Percentiles rank a stretch among this genome's conserved stretches.
These are phyloP conservation scores for Neurospora sp. DNA, from an alignment of 495 filamentous ascomycete genomes.

Conservation along the genomic window DNA sequence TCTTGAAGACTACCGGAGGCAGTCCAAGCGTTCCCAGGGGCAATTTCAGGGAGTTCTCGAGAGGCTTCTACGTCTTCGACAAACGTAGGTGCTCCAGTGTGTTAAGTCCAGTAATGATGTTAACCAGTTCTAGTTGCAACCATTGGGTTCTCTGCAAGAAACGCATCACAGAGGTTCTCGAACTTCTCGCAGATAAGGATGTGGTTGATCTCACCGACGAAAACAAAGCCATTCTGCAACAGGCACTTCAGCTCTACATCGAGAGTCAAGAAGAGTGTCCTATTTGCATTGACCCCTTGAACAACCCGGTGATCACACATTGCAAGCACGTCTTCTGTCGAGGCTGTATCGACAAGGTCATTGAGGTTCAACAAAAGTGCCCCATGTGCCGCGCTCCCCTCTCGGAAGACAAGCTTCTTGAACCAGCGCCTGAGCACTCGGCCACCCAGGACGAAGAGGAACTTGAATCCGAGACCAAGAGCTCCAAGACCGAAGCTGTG, in stretches of 20 bases:
- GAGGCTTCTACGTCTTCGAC: constrained; percentile 72
- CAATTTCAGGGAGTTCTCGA: constrained; percentile 59
- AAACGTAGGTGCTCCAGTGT: constrained; percentile 35
- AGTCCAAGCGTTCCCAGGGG: constrained; percentile 25
- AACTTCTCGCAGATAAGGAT: constrained; percentile 53
- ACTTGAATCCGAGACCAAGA: constrained; percentile 54
- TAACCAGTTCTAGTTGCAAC: constrained; percentile 41
- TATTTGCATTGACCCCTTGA: constrained; percentile 67
- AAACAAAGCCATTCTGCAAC: constrained; percentile 63
- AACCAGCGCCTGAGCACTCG: constrained; percentile 48
- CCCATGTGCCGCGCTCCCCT: constrained; percentile 80
- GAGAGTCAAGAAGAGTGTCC: constrained; percentile 77
- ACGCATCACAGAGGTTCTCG: constrained; percentile 59
- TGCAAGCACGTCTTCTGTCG: constrained; percentile 79
- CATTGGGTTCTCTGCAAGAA: constrained; percentile 76
- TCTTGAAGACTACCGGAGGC: constrained; percentile 47
- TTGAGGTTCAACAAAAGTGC: constrained; percentile 72
- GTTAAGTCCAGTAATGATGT: neutral
- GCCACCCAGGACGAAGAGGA: constrained; percentile 28
- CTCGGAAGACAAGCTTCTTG: constrained; percentile 48
- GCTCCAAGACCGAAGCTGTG: constrained; percentile 77
- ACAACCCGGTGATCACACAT: constrained; percentile 72
- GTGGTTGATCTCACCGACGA: constrained; percentile 63
- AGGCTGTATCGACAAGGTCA: constrained; percentile 66
- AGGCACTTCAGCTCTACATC: constrained; percentile 67